Evolutionary conservation across 2,329 filamentous ascomycete species (phyloP).

Genomic region (Karstenula rhodostoma): DNA sequence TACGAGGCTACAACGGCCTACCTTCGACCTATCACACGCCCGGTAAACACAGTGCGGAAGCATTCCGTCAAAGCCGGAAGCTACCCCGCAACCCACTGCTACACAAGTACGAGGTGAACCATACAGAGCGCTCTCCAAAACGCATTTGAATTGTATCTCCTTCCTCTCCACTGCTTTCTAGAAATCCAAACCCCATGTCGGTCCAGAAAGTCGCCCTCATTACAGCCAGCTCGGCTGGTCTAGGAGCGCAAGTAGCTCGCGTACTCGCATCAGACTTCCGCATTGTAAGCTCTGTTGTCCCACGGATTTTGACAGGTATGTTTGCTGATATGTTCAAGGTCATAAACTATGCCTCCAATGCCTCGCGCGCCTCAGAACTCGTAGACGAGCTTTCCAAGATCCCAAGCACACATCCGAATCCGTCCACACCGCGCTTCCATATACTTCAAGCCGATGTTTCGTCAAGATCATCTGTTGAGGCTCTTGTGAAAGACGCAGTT

Average conservation of each 20-base stretch:
- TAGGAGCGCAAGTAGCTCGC: slow-evolving; percentile 58
- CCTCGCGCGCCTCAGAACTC: slow-evolving; percentile 50
- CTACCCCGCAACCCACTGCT: slow-evolving; percentile 8
- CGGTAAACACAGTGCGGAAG: slow-evolving; percentile 7
- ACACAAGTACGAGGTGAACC: background rate
- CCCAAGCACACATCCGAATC: slow-evolving; percentile 36
- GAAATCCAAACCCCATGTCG: slow-evolving; percentile 33
- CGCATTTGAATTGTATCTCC: background rate
- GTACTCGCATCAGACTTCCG: slow-evolving; percentile 57
- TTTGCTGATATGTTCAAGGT: slow-evolving; percentile 40
- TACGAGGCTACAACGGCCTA: no score
- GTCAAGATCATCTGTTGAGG: slow-evolving; percentile 52
- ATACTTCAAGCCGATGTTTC: slow-evolving; percentile 57
- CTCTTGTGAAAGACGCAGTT: slow-evolving; percentile 55
- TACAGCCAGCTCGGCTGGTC: slow-evolving; percentile 58
- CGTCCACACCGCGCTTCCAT: slow-evolving; percentile 49
- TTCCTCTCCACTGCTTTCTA: background rate
- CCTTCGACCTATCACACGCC: background rate
- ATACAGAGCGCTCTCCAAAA: background rate
- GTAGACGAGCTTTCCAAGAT: slow-evolving; percentile 53
- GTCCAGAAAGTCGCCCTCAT: slow-evolving; percentile 57
- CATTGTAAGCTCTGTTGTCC: slow-evolving; percentile 45
- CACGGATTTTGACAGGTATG: background rate
- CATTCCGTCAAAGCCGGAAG: slow-evolving; percentile 11
- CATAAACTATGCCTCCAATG: slow-evolving; percentile 58